Percentiles rank a stretch among this genome's conserved stretches.
These are phyloP conservation scores for Lenzites betulinus DNA, from an alignment of 768 basidiomycete genomes.

Conservation along the genomic window DNA sequence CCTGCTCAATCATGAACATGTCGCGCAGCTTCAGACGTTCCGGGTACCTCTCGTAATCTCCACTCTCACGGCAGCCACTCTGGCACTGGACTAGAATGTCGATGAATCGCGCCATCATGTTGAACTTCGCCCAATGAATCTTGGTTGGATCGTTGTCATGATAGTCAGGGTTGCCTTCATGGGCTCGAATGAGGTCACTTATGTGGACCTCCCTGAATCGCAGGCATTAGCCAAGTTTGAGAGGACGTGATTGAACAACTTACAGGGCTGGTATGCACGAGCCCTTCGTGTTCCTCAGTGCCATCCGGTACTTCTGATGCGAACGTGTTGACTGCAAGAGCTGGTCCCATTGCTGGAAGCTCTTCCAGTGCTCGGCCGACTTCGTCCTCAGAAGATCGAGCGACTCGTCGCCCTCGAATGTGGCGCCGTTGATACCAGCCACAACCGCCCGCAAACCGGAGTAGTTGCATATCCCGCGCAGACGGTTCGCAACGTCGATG, in stretches of 20 bases:
- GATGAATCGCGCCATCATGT: conserved; percentile 88
- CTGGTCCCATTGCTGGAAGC: conserved; percentile 80
- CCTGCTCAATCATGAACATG: conserved; percentile 45
- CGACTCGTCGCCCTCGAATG: conserved; percentile 74
- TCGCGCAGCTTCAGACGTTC: conserved; percentile 56
- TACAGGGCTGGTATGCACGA: conserved; percentile 87
- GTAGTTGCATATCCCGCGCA: conserved; percentile 89
- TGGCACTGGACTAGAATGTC: conserved; percentile 78
- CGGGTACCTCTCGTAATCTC: conserved; percentile 58
- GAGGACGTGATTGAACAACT: conserved; percentile 16
- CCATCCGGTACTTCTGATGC: conserved; percentile 90
- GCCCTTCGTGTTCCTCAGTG: conserved; percentile 81
- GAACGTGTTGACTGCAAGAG: conserved; percentile 80
- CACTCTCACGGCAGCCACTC: conserved; percentile 56
- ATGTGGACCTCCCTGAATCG: conserved; percentile 80
- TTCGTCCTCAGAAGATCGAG: conserved; percentile 71
- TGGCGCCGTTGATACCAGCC: conserved; percentile 88
- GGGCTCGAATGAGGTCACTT: conserved; percentile 83
- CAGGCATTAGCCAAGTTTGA: conserved; percentile 3
- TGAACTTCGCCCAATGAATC: conserved; percentile 97
- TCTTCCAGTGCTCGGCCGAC: conserved; percentile 71
- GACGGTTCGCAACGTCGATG: conserved; percentile 75
- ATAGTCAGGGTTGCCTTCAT: conserved; percentile 81
- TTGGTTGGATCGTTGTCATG: conserved; percentile 62
- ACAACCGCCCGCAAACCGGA: conserved; percentile 90